phyloP scores from a whole-genome alignment of 306 rosid genomes.

The Vigna unguiculata region DNA sequence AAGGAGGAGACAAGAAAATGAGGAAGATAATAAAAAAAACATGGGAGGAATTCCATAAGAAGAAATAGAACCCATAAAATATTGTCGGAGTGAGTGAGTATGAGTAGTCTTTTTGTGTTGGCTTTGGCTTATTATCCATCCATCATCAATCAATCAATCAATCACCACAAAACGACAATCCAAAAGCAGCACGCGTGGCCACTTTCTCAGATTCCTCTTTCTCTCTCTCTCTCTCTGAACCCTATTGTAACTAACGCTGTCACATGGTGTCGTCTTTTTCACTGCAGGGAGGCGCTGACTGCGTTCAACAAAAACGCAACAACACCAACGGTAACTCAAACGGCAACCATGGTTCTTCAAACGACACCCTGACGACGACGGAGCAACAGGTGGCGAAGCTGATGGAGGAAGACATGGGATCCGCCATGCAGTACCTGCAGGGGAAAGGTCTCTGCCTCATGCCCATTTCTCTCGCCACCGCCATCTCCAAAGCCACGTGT shows the following conservation, averaged over 20 bases:
- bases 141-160: conserved; percentile 35
- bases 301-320: conserved; percentile 56
- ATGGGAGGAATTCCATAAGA: conserved; percentile 35
- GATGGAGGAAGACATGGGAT: conserved; percentile 98
- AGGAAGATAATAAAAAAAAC: neutral
- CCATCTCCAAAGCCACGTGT: conserved; percentile 89
- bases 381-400: conserved; percentile 97
- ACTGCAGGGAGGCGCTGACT: conserved; percentile 79
- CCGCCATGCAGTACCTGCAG: conserved; percentile 97
- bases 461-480: conserved; percentile 96
- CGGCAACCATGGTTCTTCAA: conserved; percentile 63
- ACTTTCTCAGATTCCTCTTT: conserved; percentile 70
- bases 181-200: conserved; percentile 88
- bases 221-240: conserved; percentile 32
- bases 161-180: conserved; percentile 72
- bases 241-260: conserved; percentile 2
- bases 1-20: neutral
- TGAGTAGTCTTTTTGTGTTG: conserved; percentile 19
- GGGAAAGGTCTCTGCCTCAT: conserved; percentile 98
- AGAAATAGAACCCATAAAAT: conserved; percentile 44
- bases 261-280: neutral
- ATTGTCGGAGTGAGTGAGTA: conserved; percentile 36
- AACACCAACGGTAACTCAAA: conserved; percentile 46
- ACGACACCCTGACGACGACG: conserved; percentile 78
- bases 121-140: conserved; percentile 31